These are phyloP conservation scores for Aureobasidium melanogenum DNA, from an alignment of 2,329 filamentous ascomycete genomes.

Conservation along the genomic window DNA sequence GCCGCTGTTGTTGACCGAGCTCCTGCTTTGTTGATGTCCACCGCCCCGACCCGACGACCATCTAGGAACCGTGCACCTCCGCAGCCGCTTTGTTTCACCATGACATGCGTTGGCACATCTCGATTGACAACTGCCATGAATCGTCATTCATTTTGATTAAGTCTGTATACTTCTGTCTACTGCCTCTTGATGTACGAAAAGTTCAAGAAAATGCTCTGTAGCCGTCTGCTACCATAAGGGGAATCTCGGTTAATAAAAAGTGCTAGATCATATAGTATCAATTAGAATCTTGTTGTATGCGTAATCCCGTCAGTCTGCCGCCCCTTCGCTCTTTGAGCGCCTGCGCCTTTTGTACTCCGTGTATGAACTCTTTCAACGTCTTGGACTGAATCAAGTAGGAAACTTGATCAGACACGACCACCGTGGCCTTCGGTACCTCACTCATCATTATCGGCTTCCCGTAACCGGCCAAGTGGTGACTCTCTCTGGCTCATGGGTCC, in stretches of 20 bases:
- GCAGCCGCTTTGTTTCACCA: neutral
- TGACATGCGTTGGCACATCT: neutral
- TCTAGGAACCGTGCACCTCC: neutral
- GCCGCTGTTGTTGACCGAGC: neutral
- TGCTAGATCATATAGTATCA: neutral
- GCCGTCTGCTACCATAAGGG: neutral
- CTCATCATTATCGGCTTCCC: neutral
- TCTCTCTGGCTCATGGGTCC: neutral
- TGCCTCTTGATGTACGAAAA: neutral
- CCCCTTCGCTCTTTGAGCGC: neutral
- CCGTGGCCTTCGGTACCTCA: no score
- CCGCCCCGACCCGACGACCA: neutral
- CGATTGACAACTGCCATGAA: neutral
- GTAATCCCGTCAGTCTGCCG: neutral
- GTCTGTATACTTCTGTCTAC: neutral
- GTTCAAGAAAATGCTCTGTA: neutral
- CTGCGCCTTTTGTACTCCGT: neutral
- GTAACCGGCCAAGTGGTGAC: neutral
- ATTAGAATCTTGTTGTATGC: neutral
- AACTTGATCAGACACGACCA: neutral
- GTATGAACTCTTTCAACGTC: neutral
- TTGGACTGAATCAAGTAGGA: neutral
- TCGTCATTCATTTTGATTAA: neutral
- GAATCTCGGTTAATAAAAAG: neutral
- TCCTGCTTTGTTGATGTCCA: slow-evolving; percentile 4